Base-by-base conservation (phyloP, 805 yeast species). In the Debaryomyces prosopidis region DNA sequence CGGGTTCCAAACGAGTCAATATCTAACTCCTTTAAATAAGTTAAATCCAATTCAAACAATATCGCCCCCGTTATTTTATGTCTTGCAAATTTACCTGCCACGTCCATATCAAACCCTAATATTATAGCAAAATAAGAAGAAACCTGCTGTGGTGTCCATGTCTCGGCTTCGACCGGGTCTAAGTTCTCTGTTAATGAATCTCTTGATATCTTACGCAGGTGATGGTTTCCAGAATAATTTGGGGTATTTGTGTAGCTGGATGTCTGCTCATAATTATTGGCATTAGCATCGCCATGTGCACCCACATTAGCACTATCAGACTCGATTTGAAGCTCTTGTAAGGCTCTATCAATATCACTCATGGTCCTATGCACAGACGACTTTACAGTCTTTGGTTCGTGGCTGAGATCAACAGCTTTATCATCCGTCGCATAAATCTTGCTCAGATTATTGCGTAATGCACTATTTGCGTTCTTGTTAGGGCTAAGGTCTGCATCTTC, bases 1-100 rank as follows among this genome's bases (percentile, higher is more conserved):
- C 99, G 78, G 0, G 97, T 91, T 20, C 99, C 99, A 69, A 94
- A 94, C 3, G 96, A 87, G 40, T 81, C 76, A 42, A 94, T 92
- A 45, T 91, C 99, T 46, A 94, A 72, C 65, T 94, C 99, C 62
- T 92, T 94, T 57, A 94, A 75, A 57, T 87, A 87, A 1, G 89
- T 78, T 49, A 92, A 74, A 58, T 92, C 97, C 50, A 94, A 75
- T 65, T 91, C 95, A 43, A 94, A 73, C 37, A 94, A 67, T 43
- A 94, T 92, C 5, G 81, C 71, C 23, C 99, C 99, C 1, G 91
- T 85, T 47, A 94, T 89, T 56, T 90, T 89, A 66, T 94, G 98
- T 54, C 84, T 80, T 5, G 84, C 82, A 64, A 94, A 94, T 57
- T 87, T 83, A 1, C 86, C 82, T 1, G 95, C 84, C n/a, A 86